Conservation (phyloP, 208 protist species). For the Zelonia costaricensis region DNA sequence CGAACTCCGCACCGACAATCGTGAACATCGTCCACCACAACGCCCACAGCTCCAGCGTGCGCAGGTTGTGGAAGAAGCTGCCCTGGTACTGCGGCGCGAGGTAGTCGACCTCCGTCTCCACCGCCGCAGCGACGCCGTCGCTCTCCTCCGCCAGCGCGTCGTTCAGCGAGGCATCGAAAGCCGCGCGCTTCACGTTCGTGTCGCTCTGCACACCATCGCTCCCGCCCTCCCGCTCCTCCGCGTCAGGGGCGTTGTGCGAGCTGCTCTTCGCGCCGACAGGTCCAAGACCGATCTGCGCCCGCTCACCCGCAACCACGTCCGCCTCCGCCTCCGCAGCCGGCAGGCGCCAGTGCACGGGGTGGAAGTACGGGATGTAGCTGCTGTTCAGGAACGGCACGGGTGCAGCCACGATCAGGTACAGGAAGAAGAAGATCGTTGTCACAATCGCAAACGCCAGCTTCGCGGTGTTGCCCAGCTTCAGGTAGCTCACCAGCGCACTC, state of each 20-base stretch:
- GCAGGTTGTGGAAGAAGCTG: slow-evolving; percentile 39
- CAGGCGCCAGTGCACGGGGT: no score
- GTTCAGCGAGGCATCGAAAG: no score
- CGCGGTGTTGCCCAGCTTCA: slow-evolving; percentile 19
- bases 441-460: slow-evolving; percentile 46
- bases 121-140: neutral
- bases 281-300: no score
- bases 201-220: neutral
- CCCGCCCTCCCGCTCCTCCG: slow-evolving; percentile 2
- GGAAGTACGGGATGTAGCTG: no score
- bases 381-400: no score
- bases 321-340: no score
- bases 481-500: slow-evolving; percentile 32
- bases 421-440: slow-evolving; percentile 26
- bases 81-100: slow-evolving; percentile 62
- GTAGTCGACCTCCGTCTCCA: slow-evolving; percentile 56
- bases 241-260: slow-evolving; percentile 2
- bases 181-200: neutral
- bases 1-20: slow-evolving; percentile 38
- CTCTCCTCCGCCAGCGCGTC: slow-evolving; percentile 4
- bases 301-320: no score
- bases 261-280: no score
- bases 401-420: slow-evolving; percentile 12
- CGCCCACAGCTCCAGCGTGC: slow-evolving; percentile 39
- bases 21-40: slow-evolving; percentile 47